Conservation (phyloP, 331 rosid species). For the Telfairia occidentalis region DNA sequence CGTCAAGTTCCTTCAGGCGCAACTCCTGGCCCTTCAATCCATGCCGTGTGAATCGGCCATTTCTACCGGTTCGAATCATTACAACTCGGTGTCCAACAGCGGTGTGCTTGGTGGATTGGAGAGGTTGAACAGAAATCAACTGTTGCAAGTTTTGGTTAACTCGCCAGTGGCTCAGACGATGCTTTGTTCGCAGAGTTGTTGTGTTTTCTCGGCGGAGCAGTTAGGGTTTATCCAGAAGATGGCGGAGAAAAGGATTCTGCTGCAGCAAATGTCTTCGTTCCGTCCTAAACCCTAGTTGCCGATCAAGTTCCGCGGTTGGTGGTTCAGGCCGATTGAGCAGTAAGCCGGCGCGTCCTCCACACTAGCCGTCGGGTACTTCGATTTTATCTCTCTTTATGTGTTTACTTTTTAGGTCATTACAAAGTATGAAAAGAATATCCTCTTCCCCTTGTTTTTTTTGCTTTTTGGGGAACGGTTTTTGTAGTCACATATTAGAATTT, state of each 20-base stretch:
- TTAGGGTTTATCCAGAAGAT: slow-evolving; percentile 25
- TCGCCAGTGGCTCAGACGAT: slow-evolving; percentile 62
- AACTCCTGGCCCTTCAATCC: slow-evolving; percentile 34
- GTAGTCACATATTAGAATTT: background rate
- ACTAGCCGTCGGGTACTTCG: too few species aligned
- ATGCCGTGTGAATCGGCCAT: slow-evolving; percentile 40
- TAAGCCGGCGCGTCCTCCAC: slow-evolving; percentile 4
- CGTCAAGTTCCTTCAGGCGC: slow-evolving; percentile 68
- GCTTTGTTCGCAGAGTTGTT: slow-evolving; percentile 46
- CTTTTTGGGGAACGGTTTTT: background rate
- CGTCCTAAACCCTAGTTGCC: slow-evolving; percentile 11
- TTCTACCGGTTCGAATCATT: background rate
- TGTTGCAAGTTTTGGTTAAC: slow-evolving; percentile 56
- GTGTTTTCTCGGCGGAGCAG: slow-evolving; percentile 67
- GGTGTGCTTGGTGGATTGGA: slow-evolving; percentile 29
- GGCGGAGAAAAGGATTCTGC: slow-evolving; percentile 14
- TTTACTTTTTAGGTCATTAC: background rate
- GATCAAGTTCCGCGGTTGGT: background rate
- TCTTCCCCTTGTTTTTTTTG: background rate
- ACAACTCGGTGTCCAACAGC: background rate
- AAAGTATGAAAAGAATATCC: background rate
- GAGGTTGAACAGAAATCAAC: slow-evolving; percentile 48
- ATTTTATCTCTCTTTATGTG: background rate
- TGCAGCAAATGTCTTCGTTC: slow-evolving; percentile 15
- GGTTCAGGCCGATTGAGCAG: background rate